Evolutionary conservation across 176 grass and related monocot genomes (phyloP).

Genomic region (Zoysia pacifica): DNA sequence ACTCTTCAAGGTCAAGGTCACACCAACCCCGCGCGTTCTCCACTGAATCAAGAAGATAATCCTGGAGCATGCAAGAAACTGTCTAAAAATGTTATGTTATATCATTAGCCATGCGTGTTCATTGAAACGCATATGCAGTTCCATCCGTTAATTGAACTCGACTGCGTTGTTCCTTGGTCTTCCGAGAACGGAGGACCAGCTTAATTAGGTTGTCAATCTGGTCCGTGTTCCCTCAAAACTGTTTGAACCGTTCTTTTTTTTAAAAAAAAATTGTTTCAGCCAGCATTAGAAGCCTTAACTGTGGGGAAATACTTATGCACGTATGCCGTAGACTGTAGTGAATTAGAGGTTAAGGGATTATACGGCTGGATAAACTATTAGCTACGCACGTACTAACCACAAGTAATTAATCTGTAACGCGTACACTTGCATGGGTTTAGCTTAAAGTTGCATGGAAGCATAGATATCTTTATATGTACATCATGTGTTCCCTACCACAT

Average conservation of each 20-base stretch:
- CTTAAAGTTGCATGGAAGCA: slow-evolving; percentile 36
- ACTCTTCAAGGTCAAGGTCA: slow-evolving; percentile 43
- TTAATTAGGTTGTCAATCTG: neutral
- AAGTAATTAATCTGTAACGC: slow-evolving; percentile 2
- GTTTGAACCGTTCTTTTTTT: neutral
- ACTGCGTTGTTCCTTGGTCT: neutral
- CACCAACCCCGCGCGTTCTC: slow-evolving; percentile 22
- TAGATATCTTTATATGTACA: neutral
- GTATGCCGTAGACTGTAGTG: neutral
- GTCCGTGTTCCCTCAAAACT: neutral
- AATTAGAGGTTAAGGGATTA: neutral
- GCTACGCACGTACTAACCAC: neutral
- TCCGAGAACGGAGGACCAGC: neutral
- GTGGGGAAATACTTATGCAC: neutral
- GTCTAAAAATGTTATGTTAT: neutral
- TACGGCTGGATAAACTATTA: neutral
- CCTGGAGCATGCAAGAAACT: slow-evolving; percentile 12
- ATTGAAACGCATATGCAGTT: slow-evolving; percentile 10
- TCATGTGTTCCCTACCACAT: slow-evolving; percentile 1
- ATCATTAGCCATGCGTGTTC: neutral
- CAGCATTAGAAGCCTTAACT: neutral
- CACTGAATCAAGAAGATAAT: neutral
- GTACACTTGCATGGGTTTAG: neutral
- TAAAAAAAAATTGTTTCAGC: neutral
- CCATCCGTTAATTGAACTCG: neutral